Base-by-base conservation (phyloP, 208 protist species). In the Leishmania turanica region DNA sequence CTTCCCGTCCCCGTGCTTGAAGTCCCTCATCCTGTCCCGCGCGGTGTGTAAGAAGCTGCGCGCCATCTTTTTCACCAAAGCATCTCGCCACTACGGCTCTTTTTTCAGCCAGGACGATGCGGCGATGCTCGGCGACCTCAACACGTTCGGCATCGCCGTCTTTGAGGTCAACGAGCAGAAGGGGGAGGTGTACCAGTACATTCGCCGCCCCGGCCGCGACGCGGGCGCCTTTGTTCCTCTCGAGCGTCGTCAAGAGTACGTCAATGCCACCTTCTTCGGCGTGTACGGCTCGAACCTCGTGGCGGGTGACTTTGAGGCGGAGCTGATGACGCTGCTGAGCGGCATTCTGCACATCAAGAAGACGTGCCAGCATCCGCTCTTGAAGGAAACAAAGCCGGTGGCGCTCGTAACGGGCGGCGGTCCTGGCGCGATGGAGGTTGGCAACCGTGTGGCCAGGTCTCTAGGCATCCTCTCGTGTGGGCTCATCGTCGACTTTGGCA, bases 221-320 rank as follows among this genome's bases (percentile, higher is more conserved):
- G 76, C 81, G 58, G 96, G 96, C 27, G 84, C 92, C 62, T 98
- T 98, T 78, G 96, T 98, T 27, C 96, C 96, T 15, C 71, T 97
- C 34, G 92, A 96, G 80, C 88, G 92, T 53, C 89, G 92, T 37
- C 91, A 95, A 37, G 95, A 98, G 75, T 98, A 97, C 87, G 42
- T 97, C 21, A 69, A 91, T 49, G 95, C 96, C 13, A 97, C 94
- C 27, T 96, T 97, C 77, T 98, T 98, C 73, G 96, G 96, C 56
- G 94, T 98, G 45, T 98, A 98, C 87, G 96, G 96, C 62, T 97
- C 93, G 15, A 98, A 98, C 88, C 85, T 98, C 21, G 87, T 98
- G 24, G 95, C 95, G 19, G 96, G 96, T 49, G 92, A 97, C 84
- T 98, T 98, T 79, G 96, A 98, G 80, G 92, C 90, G 19, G 96